Evolutionary conservation across 1,284 basidiomycete genomes (phyloP).

Genomic region (Puccinia hordei): DNA sequence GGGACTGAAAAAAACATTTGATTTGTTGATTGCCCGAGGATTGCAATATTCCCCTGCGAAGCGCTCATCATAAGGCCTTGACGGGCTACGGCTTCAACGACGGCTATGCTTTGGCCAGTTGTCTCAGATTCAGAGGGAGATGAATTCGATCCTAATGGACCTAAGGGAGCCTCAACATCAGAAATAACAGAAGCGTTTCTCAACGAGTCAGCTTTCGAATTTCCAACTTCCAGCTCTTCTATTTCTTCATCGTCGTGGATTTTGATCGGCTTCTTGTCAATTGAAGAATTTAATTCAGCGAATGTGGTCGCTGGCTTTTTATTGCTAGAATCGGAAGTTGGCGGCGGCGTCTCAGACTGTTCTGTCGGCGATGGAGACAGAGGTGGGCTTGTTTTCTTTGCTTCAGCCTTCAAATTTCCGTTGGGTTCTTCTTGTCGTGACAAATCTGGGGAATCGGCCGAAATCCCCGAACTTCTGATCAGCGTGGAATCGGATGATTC

Average conservation of each 20-base stretch:
- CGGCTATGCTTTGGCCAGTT: not conserved
- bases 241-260: not conserved
- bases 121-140: not conserved
- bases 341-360: not conserved
- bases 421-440: not conserved
- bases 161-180: not conserved
- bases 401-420: not conserved
- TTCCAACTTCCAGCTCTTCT: not conserved
- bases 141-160: not conserved
- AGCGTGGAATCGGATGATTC: not conserved
- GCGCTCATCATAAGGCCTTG: not conserved
- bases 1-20: constrained; percentile 23
- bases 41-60: not conserved
- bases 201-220: not conserved
- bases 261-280: not conserved
- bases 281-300: not conserved
- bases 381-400: not conserved
- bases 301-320: not conserved
- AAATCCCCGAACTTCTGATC: not conserved
- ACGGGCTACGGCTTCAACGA: not conserved
- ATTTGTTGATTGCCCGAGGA: constrained; percentile 7
- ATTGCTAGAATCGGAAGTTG: not conserved
- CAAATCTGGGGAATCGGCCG: not conserved
- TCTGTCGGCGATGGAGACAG: not conserved
- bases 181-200: not conserved